Evolutionary conservation across 192 early-diverging fungal genomes (phyloP).

Genomic region (Backusella liffmaniae): DNA sequence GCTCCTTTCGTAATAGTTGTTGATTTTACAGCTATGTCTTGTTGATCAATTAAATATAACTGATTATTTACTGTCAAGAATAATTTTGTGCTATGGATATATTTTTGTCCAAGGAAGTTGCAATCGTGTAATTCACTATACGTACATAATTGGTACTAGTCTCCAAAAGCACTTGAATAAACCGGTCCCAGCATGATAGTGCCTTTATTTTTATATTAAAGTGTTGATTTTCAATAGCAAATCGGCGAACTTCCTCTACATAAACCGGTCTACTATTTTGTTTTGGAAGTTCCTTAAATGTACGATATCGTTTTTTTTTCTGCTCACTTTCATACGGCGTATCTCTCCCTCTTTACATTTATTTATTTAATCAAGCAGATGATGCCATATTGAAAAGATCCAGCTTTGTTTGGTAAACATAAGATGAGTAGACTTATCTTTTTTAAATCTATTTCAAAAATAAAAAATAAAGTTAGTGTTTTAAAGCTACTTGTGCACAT

Average conservation of each 20-base stretch:
- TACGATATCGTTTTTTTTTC: not conserved
- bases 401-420: not conserved
- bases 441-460: not conserved
- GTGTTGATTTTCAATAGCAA: conserved; percentile 4
- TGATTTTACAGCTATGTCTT: not conserved
- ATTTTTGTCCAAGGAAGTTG: not conserved
- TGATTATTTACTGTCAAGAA: not conserved
- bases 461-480: not conserved
- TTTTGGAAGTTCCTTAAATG: conserved; percentile 10
- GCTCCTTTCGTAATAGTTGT: not conserved
- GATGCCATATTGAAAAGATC: not conserved
- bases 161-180: not conserved
- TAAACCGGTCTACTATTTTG: not conserved
- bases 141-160: not conserved
- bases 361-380: not conserved
- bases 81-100: not conserved
- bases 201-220: not conserved
- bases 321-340: not conserved
- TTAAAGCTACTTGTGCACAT: not conserved
- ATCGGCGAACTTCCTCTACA: not conserved
- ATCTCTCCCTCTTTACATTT: not conserved
- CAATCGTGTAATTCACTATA: not conserved
- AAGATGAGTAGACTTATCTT: not conserved
- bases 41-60: not conserved
- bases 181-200: not conserved